Evolutionary conservation across 352 stramenopile species (phyloP), one percentile per base, ranked within the genome.

Genomic region (Phytophthora citrophthora): DNA sequence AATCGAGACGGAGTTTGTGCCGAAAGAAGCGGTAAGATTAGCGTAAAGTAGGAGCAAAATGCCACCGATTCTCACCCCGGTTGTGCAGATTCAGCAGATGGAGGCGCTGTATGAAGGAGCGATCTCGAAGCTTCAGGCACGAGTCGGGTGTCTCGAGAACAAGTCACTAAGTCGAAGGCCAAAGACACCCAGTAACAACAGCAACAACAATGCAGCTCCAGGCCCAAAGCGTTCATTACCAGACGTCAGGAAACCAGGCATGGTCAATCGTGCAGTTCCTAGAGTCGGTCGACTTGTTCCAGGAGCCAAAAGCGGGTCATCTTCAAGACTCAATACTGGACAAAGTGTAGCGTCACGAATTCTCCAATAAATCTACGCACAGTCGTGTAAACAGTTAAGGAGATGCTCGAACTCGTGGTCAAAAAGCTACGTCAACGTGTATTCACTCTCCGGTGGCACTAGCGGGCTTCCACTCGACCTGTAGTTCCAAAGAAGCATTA

Each of bases 91-190:
- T 45, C 79, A 79, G 46, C 73, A 90, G 36, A 92, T 92, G 83
- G 83, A 92, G 54, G 41, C 52, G n/a, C 32, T 91, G 23, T 93
- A 93, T 23, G 77, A 90, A 66, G 69, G 79, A 20, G 83, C 81
- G 0, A 90, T 93, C 26, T 73, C 79, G 1, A 93, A 93, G 69
- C 74, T 93, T 15, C 83, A 93, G 38, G 61, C 74, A 12, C 79
- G 83, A 23, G 83, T 91, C 29, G 81, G 76, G 6, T 79, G 64
- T 29, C 66, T 93, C 2, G 83, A 93, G 48, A 75, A 31, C 32
- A 86, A 81, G 26, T 54, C 76, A 3, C 43, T 63, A 11, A 60
- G 61, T 44, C 60, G 67, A n/a, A 83, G 75, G 36, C 41, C 61
- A 7, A 64, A 70, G 2, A 56, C 65, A 23, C 43, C 70, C 6